phyloP scores from a whole-genome alignment of 2,329 filamentous ascomycete species.

The Aureobasidium sp. region DNA sequence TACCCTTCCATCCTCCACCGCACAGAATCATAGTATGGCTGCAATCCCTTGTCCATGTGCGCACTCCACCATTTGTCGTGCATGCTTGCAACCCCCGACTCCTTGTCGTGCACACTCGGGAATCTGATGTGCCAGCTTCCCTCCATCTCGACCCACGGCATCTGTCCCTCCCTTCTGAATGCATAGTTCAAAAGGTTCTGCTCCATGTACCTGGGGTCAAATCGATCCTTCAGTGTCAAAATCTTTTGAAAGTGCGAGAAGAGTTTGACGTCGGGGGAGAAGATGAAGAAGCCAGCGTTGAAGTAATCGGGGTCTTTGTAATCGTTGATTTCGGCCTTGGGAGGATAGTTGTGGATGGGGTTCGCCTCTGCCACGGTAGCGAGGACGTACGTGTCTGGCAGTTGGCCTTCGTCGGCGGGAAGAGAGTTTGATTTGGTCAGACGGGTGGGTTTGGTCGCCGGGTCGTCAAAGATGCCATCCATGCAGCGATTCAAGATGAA shows the following conservation, averaged over 20 bases:
- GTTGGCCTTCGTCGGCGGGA: slow-evolving; percentile 21
- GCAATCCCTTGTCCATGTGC: slow-evolving; percentile 27
- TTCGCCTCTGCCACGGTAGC: slow-evolving; percentile 31
- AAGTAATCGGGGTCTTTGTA: slow-evolving; percentile 29
- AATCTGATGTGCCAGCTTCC: slow-evolving; percentile 34
- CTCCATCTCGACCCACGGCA: slow-evolving; percentile 33
- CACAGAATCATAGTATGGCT: slow-evolving; percentile 25
- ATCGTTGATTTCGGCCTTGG: slow-evolving; percentile 24
- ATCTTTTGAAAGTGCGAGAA: slow-evolving; percentile 30
- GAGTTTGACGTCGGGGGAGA: slow-evolving; percentile 26
- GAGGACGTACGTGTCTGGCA: slow-evolving; percentile 30
- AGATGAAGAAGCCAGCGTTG: slow-evolving; percentile 35
- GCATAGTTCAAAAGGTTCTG: slow-evolving; percentile 33
- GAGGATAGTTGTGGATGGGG: slow-evolving; percentile 30
- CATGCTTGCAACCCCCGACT: slow-evolving; percentile 30
- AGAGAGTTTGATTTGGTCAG: slow-evolving; percentile 8
- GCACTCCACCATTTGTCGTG: slow-evolving; percentile 36
- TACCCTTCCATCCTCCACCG: slow-evolving; percentile 33
- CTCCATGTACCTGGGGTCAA: slow-evolving; percentile 30
- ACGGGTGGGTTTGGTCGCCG: slow-evolving; percentile 19
- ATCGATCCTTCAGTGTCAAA: slow-evolving; percentile 26
- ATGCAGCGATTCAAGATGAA: slow-evolving; percentile 24
- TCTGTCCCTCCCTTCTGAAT: slow-evolving; percentile 30
- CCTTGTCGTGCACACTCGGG: slow-evolving; percentile 29
- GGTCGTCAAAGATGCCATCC: slow-evolving; percentile 29